Conservation (phyloP, 176 grass and related monocot species). For the Oryza australiensis region DNA sequence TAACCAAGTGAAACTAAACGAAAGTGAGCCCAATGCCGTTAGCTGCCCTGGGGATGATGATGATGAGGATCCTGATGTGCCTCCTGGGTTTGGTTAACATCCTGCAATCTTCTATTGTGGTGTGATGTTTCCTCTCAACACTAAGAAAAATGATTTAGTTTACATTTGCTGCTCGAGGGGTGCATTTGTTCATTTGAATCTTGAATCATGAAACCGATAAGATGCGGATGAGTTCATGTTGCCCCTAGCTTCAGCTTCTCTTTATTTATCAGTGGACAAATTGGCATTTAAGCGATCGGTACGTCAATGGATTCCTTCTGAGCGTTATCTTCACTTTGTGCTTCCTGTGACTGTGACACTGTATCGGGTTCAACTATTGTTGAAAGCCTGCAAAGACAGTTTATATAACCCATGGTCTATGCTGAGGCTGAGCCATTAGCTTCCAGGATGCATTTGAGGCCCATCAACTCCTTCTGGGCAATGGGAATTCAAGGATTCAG, state of each 20-base stretch:
- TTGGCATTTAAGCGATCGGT: neutral
- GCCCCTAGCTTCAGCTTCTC: neutral
- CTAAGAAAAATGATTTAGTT: conserved; percentile 14
- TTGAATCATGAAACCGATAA: neutral
- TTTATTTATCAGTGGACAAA: conserved; percentile 1
- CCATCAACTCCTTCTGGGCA: neutral
- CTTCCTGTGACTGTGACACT: neutral
- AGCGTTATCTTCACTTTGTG: neutral
- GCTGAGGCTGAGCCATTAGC: neutral
- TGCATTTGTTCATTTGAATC: conserved; percentile 4
- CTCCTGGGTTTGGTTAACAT: conserved; percentile 72
- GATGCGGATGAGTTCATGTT: neutral
- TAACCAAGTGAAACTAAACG: conserved; percentile 32
- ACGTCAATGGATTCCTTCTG: neutral
- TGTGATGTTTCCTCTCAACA: neutral
- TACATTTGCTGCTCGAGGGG: conserved; percentile 1
- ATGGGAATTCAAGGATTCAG: neutral
- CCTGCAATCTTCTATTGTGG: neutral
- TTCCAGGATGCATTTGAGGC: neutral
- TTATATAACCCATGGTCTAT: neutral
- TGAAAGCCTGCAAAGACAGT: neutral
- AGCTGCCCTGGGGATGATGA: neutral
- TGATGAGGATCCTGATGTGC: conserved; percentile 60
- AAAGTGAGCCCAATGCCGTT: conserved; percentile 21
- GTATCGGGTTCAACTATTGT: neutral